These are phyloP conservation scores for Lactarius quietus DNA, from an alignment of 768 basidiomycete species.

Conservation along the genomic window DNA sequence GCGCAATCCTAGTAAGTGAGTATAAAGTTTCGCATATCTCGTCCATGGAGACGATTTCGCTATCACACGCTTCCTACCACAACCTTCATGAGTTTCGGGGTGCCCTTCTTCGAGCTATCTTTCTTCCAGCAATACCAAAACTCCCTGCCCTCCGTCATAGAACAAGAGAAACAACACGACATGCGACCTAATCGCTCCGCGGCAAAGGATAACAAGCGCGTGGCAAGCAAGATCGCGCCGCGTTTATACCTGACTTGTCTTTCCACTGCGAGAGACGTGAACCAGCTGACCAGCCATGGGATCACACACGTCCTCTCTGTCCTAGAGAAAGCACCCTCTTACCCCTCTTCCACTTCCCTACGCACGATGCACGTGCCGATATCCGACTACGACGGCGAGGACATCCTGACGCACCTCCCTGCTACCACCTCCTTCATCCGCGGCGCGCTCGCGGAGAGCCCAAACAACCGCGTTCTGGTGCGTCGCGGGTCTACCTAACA, in stretches of 20 bases:
- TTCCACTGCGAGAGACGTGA: conserved; percentile 48
- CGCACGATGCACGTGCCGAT: conserved; percentile 51
- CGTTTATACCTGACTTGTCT: conserved; percentile 64
- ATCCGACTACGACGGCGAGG: conserved; percentile 38
- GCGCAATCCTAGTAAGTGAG: not conserved
- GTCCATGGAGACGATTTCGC: not conserved
- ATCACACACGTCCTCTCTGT: conserved; percentile 74
- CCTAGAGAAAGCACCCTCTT: conserved; percentile 47
- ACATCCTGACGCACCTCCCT: conserved; percentile 47
- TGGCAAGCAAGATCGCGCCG: conserved; percentile 37
- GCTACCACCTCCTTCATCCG: conserved; percentile 51
- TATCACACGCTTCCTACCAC: not conserved
- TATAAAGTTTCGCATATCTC: not conserved
- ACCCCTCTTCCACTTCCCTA: conserved; percentile 41
- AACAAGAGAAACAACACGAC: not conserved
- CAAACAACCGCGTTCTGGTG: conserved; percentile 48
- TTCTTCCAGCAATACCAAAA: not conserved
- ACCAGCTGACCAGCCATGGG: conserved; percentile 50
- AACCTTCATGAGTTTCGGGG: conserved; percentile 3
- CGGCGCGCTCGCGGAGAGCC: conserved; percentile 43
- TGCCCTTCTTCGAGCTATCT: not conserved
- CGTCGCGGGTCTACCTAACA: conserved; percentile 27
- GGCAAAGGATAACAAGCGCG: conserved; percentile 14
- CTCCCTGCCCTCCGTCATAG: not conserved
- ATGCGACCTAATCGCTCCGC: conserved; percentile 2